phyloP scores from a whole-genome alignment of 2,329 filamentous ascomycete species.

The Penicillium digitatum region DNA sequence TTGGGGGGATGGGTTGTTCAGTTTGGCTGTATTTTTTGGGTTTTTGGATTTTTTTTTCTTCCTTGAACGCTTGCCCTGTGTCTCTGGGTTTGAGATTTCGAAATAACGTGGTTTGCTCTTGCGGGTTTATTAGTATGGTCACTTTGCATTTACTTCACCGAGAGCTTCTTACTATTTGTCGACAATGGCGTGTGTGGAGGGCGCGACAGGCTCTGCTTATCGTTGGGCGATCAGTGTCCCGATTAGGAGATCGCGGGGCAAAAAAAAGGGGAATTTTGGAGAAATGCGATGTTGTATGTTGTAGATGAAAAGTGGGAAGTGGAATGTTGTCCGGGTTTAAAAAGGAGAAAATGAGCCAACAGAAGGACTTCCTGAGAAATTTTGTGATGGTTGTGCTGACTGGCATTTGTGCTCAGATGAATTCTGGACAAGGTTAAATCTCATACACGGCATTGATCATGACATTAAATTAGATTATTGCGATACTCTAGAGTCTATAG shows the following conservation, averaged over 20 bases:
- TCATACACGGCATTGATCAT: not conserved
- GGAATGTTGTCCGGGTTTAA: not conserved
- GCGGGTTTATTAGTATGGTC: not conserved
- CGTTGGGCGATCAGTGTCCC: constrained; percentile 4
- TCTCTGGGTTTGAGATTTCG: not conserved
- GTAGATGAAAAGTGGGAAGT: not conserved
- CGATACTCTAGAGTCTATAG: not conserved
- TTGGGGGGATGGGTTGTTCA: not conserved
- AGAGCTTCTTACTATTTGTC: not conserved
- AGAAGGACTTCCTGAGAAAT: not conserved
- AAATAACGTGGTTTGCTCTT: not conserved
- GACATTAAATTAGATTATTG: not conserved
- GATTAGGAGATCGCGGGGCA: constrained; percentile 12
- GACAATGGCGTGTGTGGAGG: not conserved
- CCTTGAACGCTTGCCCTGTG: not conserved
- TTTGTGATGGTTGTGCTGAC: not conserved
- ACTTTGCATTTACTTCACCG: not conserved
- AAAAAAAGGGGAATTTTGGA: not conserved
- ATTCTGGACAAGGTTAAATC: not conserved
- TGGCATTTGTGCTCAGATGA: not conserved
- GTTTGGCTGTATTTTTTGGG: constrained; percentile 2
- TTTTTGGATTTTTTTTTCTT: not conserved
- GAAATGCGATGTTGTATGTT: not conserved
- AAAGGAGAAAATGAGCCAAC: not conserved
- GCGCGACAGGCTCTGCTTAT: constrained; percentile 9